Evolutionary conservation across 192 early-diverging fungal genomes (phyloP), one percentile per base, ranked within the genome.

Genomic region (Umbelopsis ramanniana): DNA sequence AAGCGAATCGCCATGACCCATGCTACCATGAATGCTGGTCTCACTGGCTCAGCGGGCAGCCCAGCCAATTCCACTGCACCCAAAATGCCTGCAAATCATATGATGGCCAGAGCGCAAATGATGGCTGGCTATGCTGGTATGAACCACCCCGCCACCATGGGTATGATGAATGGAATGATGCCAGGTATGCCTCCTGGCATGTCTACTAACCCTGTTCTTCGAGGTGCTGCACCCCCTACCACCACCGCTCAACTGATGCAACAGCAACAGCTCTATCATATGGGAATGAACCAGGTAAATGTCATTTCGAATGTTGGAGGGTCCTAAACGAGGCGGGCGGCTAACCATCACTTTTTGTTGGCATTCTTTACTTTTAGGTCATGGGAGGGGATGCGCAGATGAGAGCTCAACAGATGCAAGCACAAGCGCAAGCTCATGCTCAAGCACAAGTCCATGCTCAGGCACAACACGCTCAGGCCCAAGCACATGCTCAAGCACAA

Each of bases 111-210:
- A 37, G 57, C 57, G 2, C 57, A 29, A 17, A 63, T 63, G 57
- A 63, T 63, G 57, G 29, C 57, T 8, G 57, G 14, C 4, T 63
- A 63, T 37, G 24, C 29, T 38, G 57, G 57, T 5, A 63, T 63
- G 57, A 17, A 17, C 26, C 57, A 63, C 14, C 57, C 57, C 0
- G 57, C 57, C 17, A 35, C 29, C 19, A 63, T 63, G 57, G 33
- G 57, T 12, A 29, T 63, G 57, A 63, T 63, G 29, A 37, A 63
- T 37, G 57, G 29, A 7, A 63, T 63, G 57, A 63, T 63, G 57
- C 57, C 57, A 29, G 57, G 57, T 54, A 26, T 63, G 57, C 29
- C 48, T 50, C 48, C 57, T 9, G 57, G 57, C 11, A 63, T 63
- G 57, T 33, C 57, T 6, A 17, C 0, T 21, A 50, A 50, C 17